Percentiles rank a stretch among this genome's conserved stretches.
phyloP scores from a whole-genome alignment of 2,329 filamentous ascomycete genomes.

The Aureobasidium sp. region DNA sequence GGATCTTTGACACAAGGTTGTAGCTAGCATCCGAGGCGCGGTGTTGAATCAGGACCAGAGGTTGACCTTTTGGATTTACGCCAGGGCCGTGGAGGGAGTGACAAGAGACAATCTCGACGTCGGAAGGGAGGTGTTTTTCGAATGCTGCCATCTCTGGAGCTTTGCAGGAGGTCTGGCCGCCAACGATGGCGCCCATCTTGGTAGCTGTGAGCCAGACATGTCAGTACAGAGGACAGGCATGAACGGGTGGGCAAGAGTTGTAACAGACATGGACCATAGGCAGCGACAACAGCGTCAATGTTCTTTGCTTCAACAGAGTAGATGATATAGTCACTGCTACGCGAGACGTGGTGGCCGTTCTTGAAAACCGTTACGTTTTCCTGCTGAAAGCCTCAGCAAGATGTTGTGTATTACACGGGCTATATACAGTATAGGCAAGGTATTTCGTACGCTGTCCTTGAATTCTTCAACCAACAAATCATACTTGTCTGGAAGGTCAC shows the following conservation, averaged over 20 bases:
- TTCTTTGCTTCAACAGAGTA: slow-evolving; percentile 95
- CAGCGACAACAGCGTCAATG: slow-evolving; percentile 78
- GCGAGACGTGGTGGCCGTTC: slow-evolving; percentile 93
- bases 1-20: slow-evolving; percentile 68
- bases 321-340: slow-evolving; percentile 96
- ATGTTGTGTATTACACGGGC: slow-evolving; percentile 17
- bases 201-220: slow-evolving; percentile 56
- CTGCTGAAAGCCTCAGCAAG: slow-evolving; percentile 52
- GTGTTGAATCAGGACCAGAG: slow-evolving; percentile 89
- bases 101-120: slow-evolving; percentile 90
- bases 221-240: not conserved
- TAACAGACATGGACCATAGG: slow-evolving; percentile 83
- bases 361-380: slow-evolving; percentile 73
- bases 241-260: not conserved
- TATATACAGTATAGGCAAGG: slow-evolving; percentile 31
- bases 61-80: slow-evolving; percentile 82
- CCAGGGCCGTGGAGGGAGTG: slow-evolving; percentile 93
- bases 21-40: slow-evolving; percentile 73
- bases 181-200: slow-evolving; percentile 89
- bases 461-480: slow-evolving; percentile 76
- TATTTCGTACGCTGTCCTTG: slow-evolving; percentile 67
- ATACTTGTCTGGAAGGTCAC: slow-evolving; percentile 85
- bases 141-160: slow-evolving; percentile 92
- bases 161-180: slow-evolving; percentile 97
- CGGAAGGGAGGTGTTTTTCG: slow-evolving; percentile 74